These are phyloP conservation scores for Diaporthe vexans DNA, from an alignment of 2,329 filamentous ascomycete genomes.

Conservation along the genomic window DNA sequence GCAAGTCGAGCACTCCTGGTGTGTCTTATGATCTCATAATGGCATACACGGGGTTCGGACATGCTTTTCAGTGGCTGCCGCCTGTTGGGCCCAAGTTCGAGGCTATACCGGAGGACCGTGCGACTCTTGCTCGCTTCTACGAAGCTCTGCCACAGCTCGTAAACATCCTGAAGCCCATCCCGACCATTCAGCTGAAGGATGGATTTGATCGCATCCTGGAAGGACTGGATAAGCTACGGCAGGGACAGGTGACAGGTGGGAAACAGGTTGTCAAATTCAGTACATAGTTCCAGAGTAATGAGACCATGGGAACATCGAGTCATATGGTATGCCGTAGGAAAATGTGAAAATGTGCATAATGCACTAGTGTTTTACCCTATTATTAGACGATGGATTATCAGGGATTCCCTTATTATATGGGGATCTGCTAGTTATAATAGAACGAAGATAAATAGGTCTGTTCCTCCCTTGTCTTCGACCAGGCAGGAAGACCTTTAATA, in stretches of 20 bases:
- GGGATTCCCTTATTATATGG: no score
- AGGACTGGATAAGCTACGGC: not conserved
- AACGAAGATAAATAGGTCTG: no score
- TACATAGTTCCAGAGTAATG: no score
- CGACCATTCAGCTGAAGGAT: not conserved
- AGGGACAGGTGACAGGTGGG: not conserved
- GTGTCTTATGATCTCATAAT: not conserved
- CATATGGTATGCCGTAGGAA: no score
- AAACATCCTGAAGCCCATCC: not conserved
- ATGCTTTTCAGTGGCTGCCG: not conserved
- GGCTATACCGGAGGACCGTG: not conserved
- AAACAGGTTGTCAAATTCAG: not conserved
- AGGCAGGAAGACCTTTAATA: no score
- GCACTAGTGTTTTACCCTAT: no score
- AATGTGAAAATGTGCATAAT: no score
- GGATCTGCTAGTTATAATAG: no score
- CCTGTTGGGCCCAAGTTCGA: not conserved
- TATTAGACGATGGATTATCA: no score
- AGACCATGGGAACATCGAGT: no score
- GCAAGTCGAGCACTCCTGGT: not conserved
- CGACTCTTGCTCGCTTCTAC: not conserved
- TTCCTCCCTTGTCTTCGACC: no score
- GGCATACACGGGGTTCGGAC: not conserved
- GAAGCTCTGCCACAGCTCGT: not conserved
- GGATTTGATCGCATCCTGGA: not conserved